phyloP scores from a whole-genome alignment of 371 early-diverging fungal genomes.

The Lichtheimia corymbifera region DNA sequence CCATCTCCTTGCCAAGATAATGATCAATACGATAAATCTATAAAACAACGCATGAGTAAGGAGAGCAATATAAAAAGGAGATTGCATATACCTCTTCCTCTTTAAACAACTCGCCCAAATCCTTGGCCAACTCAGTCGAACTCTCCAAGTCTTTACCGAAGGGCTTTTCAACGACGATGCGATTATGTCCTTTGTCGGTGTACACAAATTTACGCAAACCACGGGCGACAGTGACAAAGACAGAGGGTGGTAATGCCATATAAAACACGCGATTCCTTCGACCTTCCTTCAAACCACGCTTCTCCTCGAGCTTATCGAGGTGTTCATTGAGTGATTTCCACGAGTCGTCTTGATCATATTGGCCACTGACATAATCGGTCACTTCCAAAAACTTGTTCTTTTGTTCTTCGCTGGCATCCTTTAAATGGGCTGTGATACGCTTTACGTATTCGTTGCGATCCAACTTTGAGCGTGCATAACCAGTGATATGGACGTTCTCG shows the following conservation, averaged over 20 bases:
- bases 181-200: constrained; percentile 55
- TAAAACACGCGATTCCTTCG: constrained; percentile 85
- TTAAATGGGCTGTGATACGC: constrained; percentile 73
- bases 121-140: constrained; percentile 67
- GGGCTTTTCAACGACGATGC: constrained; percentile 98
- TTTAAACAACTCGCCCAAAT: constrained; percentile 72
- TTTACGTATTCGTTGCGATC: constrained; percentile 74
- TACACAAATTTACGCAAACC: constrained; percentile 73
- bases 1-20: constrained; percentile 98
- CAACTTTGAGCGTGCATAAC: constrained; percentile 94
- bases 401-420: constrained; percentile 31
- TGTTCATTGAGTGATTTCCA: constrained; percentile 67
- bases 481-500: constrained; percentile 77
- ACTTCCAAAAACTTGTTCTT: constrained; percentile 72
- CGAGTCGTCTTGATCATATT: constrained; percentile 83
- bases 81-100: constrained; percentile 78
- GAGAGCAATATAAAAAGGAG: background rate
- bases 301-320: constrained; percentile 56
- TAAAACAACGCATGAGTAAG: background rate
- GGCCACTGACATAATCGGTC: constrained; percentile 62
- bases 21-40: constrained; percentile 97
- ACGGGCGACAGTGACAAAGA: constrained; percentile 84
- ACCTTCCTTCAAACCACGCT: constrained; percentile 31
- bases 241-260: constrained; percentile 97
- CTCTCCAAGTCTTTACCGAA: constrained; percentile 94